These are phyloP conservation scores for Kwoniella bestiolae DNA, from an alignment of 768 basidiomycete genomes.

Conservation along the genomic window DNA sequence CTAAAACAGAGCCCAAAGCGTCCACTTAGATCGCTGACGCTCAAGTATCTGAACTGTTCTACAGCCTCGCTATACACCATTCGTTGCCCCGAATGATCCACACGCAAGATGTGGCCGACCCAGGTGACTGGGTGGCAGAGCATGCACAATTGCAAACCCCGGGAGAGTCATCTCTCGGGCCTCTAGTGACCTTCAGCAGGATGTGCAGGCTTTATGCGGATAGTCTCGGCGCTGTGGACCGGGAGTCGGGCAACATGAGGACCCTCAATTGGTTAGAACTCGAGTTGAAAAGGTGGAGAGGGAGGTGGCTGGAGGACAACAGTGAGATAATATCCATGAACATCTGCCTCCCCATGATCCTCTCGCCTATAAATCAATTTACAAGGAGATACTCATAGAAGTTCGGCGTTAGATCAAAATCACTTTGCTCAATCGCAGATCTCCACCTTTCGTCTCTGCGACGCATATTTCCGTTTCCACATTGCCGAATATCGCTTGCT, in stretches of 20 bases:
- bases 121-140: constrained; percentile 19
- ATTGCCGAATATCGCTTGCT: constrained; percentile 20
- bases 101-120: constrained; percentile 14
- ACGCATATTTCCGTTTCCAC: constrained; percentile 22
- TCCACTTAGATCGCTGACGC: neutral
- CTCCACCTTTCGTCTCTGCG: constrained; percentile 10
- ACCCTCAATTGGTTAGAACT: constrained; percentile 13
- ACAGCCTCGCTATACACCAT: constrained; percentile 24
- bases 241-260: constrained; percentile 6
- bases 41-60: neutral
- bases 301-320: constrained; percentile 9
- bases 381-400: too few species aligned
- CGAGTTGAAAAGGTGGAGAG: constrained; percentile 16
- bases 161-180: constrained; percentile 15
- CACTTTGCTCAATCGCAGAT: constrained; percentile 8
- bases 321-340: constrained; percentile 1
- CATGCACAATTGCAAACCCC: constrained; percentile 14
- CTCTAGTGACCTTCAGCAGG: constrained; percentile 11
- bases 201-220: constrained; percentile 24
- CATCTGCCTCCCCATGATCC: too few species aligned
- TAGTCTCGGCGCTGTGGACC: constrained; percentile 1
- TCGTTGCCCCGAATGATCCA: constrained; percentile 19
- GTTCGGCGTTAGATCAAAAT: neutral
- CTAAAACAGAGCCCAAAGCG: neutral
- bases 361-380: too few species aligned